A percentile compares a stretch with the other conserved stretches of the same genome.
These are phyloP conservation scores for Houttuynia cordata DNA, from an alignment of 164 flowering plant genomes.

Conservation along the genomic window DNA sequence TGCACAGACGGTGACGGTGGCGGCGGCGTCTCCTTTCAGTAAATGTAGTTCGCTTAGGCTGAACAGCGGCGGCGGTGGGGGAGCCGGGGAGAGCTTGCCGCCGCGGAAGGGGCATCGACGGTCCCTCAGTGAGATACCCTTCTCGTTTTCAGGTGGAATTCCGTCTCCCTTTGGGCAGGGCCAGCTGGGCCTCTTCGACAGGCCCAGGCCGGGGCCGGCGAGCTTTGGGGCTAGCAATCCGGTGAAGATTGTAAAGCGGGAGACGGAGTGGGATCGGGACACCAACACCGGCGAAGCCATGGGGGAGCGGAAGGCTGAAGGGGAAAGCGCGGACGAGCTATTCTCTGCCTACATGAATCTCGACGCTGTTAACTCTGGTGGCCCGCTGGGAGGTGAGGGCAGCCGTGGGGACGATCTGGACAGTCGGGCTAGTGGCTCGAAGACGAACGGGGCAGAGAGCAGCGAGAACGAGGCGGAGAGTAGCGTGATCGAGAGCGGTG, in stretches of 20 bases:
- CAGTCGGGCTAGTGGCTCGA: constrained; percentile 75
- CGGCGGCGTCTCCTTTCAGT: constrained; percentile 14
- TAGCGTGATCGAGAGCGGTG: constrained; percentile 58
- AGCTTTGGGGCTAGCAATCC: constrained; percentile 29
- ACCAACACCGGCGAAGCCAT: constrained; percentile 36
- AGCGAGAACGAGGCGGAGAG: constrained; percentile 92
- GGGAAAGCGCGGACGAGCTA: constrained; percentile 73
- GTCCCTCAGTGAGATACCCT: constrained; percentile 83
- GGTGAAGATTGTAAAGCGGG: constrained; percentile 49
- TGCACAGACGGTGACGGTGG: too few species aligned
- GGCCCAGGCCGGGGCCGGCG: constrained; percentile 21
- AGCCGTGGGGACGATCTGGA: constrained; percentile 50
- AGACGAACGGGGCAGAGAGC: constrained; percentile 75
- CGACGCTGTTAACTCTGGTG: constrained; percentile 63
- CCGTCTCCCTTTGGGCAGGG: constrained; percentile 44
- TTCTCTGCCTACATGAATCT: constrained; percentile 81
- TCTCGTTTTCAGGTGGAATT: constrained; percentile 40
- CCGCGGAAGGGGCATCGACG: constrained; percentile 81
- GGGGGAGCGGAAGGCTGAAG: constrained; percentile 71
- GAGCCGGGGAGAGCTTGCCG: constrained; percentile 52
- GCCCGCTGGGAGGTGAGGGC: constrained; percentile 38
- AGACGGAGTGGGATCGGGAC: constrained; percentile 38
- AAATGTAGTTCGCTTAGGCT: constrained; percentile 8
- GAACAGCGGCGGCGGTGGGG: constrained; percentile 13
- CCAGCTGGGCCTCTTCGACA: constrained; percentile 27